A percentile compares a stretch with the other conserved stretches of the same genome.
Conservation (phyloP, 345 rosid species). For the Excoecaria agallocha region DNA sequence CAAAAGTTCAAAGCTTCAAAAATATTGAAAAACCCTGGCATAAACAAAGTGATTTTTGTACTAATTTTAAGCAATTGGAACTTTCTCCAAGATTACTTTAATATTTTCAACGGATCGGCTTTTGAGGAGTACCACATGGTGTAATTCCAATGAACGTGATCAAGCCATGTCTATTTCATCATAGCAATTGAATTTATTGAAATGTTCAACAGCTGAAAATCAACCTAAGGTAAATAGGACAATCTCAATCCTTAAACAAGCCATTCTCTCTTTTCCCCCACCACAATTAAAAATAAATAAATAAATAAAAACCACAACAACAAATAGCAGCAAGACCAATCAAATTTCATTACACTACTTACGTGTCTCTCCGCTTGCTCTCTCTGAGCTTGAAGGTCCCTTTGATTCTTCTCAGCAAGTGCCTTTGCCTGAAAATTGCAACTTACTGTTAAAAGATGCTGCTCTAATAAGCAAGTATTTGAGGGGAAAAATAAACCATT, state of each 20-base stretch:
- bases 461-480: not conserved
- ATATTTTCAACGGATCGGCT: not conserved
- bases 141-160: not conserved
- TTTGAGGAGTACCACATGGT: not conserved
- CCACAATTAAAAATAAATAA: no score
- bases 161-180: not conserved
- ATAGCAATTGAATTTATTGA: not conserved
- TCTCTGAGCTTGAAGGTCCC: constrained; percentile 85
- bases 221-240: not conserved
- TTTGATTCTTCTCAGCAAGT: constrained; percentile 90
- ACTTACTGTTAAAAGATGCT: constrained; percentile 14
- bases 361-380: constrained; percentile 99
- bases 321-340: not conserved
- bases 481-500: not conserved
- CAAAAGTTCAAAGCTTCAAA: not conserved
- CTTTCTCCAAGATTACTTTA: not conserved
- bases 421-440: constrained; percentile 72
- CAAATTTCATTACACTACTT: constrained; percentile 28
- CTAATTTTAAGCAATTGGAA: not conserved
- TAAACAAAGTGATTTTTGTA: not conserved
- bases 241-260: no score
- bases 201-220: not conserved
- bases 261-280: no score
- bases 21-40: not conserved
- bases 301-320: no score